Evolutionary conservation across 2,329 filamentous ascomycete species (phyloP), one percentile per base, ranked within the genome.

Genomic region (Byssothecium circinans): DNA sequence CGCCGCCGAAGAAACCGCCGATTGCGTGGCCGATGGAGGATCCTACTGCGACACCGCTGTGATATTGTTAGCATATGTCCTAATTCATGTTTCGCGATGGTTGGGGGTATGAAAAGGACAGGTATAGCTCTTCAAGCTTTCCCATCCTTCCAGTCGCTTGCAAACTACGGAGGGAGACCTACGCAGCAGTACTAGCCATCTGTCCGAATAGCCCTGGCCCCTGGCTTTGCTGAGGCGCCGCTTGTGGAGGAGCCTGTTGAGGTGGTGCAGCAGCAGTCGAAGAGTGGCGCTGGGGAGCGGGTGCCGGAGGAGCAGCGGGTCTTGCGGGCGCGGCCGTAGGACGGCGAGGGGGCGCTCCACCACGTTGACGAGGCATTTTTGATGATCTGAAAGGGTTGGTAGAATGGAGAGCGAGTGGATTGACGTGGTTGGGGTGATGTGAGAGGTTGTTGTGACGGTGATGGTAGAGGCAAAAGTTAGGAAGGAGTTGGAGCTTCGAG

Each of bases 161-260:
- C 23, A 25, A 10, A 25, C 23, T 6, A 25, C 19, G 15, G 10
- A 32, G 29, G 27, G 6, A 12, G 15, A 85, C 91, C 78, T 86
- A 97, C 92, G 94, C 94, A 73, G 94, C 94, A 48, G 94, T 99
- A 70, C 86, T 91, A 59, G 94, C 94, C 88, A 99, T 96, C 81
- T 97, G 90, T 50, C 90, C 92, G 62, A 99, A 90, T 10, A 99
- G 81, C 56, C 94, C 92, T 4, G 90, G 86, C 22, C 91, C 89
- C 58, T 86, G 80, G 44, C 78, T 76, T 52, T 75, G 73, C 41
- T 68, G 69, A n/a, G 62, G 62, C 41, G 64, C 61, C 25, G 70
- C 67, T 45, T 82, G 81, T 45, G 82, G 74, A 43, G 77, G 69
- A 45, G 75, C 72, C 58, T 80, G 78, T 47, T 78, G 71, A 38